Percentiles rank a stretch among this genome's conserved stretches.
These are phyloP conservation scores for Lagenaria siceraria DNA, from an alignment of 306 rosid genomes.

Conservation along the genomic window DNA sequence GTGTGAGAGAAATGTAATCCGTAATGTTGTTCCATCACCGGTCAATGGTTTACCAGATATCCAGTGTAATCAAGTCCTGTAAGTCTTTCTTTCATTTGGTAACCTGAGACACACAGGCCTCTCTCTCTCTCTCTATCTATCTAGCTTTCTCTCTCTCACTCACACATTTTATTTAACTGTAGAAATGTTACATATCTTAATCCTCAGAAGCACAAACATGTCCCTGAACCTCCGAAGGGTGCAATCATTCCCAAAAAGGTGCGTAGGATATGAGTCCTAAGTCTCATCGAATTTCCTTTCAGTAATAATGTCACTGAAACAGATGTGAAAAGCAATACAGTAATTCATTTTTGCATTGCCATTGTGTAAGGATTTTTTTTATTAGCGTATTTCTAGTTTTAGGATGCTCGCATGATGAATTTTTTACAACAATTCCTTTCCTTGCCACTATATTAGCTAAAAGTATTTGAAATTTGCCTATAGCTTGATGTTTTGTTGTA, in stretches of 20 bases:
- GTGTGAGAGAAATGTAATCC: slow-evolving; percentile 54
- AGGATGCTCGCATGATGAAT: neutral
- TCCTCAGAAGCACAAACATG: slow-evolving; percentile 45
- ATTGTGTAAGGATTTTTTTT: neutral
- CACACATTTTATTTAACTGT: slow-evolving; percentile 18
- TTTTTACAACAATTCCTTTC: neutral
- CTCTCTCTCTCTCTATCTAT: neutral
- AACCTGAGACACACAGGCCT: slow-evolving; percentile 1
- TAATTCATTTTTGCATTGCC: neutral
- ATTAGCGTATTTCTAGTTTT: neutral
- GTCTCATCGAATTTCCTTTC: neutral
- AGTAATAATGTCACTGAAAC: neutral
- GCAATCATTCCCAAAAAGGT: slow-evolving; percentile 74
- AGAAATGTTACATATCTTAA: slow-evolving; percentile 65
- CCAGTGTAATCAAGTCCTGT: slow-evolving; percentile 60
- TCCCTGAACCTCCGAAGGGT: slow-evolving; percentile 60
- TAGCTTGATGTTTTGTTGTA: neutral
- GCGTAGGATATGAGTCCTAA: neutral
- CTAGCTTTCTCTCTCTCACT: neutral
- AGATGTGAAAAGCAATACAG: neutral
- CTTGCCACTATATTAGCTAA: neutral
- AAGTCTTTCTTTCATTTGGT: slow-evolving; percentile 25
- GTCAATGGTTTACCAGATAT: slow-evolving; percentile 53
- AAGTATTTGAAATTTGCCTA: neutral
- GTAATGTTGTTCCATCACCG: slow-evolving; percentile 47